phyloP scores from a whole-genome alignment of 768 basidiomycete species.

The Russula olivacea region DNA sequence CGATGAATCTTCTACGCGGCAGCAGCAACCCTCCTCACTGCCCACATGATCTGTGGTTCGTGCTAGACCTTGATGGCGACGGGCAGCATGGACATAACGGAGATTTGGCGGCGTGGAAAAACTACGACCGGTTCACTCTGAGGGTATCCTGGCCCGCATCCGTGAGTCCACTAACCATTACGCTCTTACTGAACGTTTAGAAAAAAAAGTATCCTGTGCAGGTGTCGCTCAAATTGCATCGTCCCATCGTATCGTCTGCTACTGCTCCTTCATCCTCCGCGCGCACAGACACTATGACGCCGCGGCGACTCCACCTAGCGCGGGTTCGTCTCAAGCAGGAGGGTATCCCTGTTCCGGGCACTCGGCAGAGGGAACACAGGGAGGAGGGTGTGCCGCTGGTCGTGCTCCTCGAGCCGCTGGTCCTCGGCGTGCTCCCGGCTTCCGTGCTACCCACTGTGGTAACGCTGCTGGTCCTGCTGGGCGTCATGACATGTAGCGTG shows the following conservation, averaged over 20 bases:
- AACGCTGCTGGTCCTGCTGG: slow-evolving; percentile 30
- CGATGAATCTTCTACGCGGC: neutral
- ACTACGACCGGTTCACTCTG: slow-evolving; percentile 31
- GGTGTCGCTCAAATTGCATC: slow-evolving; percentile 2
- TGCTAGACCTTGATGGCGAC: slow-evolving; percentile 29
- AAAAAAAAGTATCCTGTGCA: slow-evolving; percentile 5
- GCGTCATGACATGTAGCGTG: slow-evolving; percentile 16
- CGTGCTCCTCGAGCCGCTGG: slow-evolving; percentile 53
- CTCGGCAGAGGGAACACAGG: neutral
- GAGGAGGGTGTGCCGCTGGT: slow-evolving; percentile 40
- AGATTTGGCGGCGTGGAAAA: slow-evolving; percentile 24
- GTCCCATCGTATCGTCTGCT: neutral
- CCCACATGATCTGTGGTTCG: slow-evolving; percentile 32
- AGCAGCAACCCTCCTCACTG: neutral
- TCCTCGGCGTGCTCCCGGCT: slow-evolving; percentile 53
- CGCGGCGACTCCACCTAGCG: slow-evolving; percentile 44
- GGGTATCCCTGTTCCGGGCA: slow-evolving; percentile 44
- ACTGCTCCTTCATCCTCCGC: neutral
- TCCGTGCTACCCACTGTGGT: slow-evolving; percentile 38
- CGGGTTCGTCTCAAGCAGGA: slow-evolving; percentile 50
- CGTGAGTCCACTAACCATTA: slow-evolving; percentile 24
- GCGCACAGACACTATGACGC: slow-evolving; percentile 25
- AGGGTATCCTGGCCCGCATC: slow-evolving; percentile 35
- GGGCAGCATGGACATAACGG: neutral
- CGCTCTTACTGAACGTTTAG: neutral